Percentiles rank a stretch among this genome's conserved stretches.
phyloP scores from a whole-genome alignment of 2,329 filamentous ascomycete genomes.

The Fusarium sp. region DNA sequence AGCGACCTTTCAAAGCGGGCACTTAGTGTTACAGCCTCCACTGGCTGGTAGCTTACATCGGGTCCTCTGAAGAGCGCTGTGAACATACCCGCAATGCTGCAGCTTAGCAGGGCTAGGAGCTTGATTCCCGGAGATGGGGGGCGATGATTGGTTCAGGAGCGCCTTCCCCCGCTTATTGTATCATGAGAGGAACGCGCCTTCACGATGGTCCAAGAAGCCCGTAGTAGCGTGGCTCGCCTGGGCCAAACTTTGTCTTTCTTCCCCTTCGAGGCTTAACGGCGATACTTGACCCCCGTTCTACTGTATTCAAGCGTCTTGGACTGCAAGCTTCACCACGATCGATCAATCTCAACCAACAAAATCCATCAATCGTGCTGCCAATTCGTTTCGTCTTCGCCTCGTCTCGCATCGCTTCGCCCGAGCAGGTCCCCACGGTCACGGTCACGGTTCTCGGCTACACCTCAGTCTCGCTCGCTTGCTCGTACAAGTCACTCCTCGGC shows the following conservation, averaged over 20 bases:
- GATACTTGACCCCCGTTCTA: conserved; percentile 33
- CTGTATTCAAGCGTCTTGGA: conserved; percentile 18
- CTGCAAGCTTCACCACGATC: conserved; percentile 15
- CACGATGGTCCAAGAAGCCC: conserved; percentile 35
- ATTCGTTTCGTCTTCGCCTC: conserved; percentile 14
- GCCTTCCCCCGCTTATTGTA: conserved; percentile 58
- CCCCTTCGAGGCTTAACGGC: conserved; percentile 47
- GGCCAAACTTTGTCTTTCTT: conserved; percentile 49
- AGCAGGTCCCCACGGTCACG: conserved; percentile 39
- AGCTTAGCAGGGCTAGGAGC: conserved; percentile 47
- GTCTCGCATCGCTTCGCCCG: conserved; percentile 13
- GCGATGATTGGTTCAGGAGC: conserved; percentile 51
- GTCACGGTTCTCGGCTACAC: conserved; percentile 34
- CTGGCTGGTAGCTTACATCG: conserved; percentile 16
- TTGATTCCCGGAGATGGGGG: conserved; percentile 42
- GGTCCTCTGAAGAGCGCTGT: conserved; percentile 22
- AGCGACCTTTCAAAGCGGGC: conserved; percentile 19
- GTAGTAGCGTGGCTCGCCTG: conserved; percentile 36
- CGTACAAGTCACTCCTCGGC: conserved; percentile 17
- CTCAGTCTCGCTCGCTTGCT: conserved; percentile 24
- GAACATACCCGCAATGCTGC: conserved; percentile 30
- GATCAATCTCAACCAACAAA: conserved; percentile 4
- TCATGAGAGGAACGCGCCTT: conserved; percentile 55
- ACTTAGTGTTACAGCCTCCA: background rate
- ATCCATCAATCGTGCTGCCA: conserved; percentile 18